phyloP scores from a whole-genome alignment of 192 early-diverging fungal species.

The Funneliformis mosseae region DNA sequence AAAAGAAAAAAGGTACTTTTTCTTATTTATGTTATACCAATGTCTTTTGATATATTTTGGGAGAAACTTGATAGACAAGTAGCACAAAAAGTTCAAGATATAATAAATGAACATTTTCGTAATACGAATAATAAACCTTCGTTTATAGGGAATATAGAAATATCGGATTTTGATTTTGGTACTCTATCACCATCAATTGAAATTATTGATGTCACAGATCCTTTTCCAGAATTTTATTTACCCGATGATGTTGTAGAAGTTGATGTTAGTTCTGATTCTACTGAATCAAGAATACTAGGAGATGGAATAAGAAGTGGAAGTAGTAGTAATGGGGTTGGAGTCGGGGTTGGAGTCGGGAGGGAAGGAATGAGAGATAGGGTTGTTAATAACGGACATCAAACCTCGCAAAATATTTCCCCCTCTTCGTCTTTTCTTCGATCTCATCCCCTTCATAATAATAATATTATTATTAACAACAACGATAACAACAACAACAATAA shows the following conservation, averaged over 20 bases:
- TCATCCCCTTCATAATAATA: neutral
- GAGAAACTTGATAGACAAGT: constrained; percentile 30
- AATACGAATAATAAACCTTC: constrained; percentile 51
- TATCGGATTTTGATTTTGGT: constrained; percentile 70
- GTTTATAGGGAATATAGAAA: constrained; percentile 71
- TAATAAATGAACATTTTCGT: constrained; percentile 27
- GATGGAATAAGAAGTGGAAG: constrained; percentile 32
- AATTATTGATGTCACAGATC: constrained; percentile 73
- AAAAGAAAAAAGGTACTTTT: too few relatives aligned
- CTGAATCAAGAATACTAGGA: neutral
- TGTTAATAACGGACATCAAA: neutral
- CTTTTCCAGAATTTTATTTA: constrained; percentile 75
- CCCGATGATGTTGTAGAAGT: constrained; percentile 42
- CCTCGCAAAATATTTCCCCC: neutral
- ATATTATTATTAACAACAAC: neutral
- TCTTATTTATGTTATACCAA: neutral
- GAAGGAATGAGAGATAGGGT: neutral
- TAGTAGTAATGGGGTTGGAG: neutral
- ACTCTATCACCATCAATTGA: constrained; percentile 67
- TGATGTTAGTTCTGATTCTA: constrained; percentile 28
- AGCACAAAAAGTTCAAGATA: constrained; percentile 32
- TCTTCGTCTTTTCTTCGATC: neutral
- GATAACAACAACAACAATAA: neutral
- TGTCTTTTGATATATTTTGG: constrained; percentile 37
- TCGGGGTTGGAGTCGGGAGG: neutral